Percentiles rank a stretch among this genome's conserved stretches.
These are phyloP conservation scores for Erythrophleum fordii DNA, from an alignment of 306 rosid genomes.

Conservation along the genomic window DNA sequence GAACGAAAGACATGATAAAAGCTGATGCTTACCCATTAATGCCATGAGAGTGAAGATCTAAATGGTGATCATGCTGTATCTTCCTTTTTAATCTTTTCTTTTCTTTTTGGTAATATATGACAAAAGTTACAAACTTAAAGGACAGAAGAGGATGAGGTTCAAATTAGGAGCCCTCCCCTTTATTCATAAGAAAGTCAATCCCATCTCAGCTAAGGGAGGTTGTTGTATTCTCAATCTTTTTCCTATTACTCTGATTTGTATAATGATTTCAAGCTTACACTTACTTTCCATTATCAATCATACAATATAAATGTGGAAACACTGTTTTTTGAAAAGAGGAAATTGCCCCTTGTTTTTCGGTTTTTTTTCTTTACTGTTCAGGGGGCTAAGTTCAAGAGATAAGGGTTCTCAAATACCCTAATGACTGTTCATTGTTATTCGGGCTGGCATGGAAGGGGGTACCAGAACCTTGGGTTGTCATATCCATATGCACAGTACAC, in stretches of 20 bases:
- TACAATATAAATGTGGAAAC: slow-evolving; percentile 20
- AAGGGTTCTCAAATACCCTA: slow-evolving; percentile 32
- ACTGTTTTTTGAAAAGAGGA: slow-evolving; percentile 24
- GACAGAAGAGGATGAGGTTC: slow-evolving; percentile 24
- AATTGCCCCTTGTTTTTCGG: neutral
- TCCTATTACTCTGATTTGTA: slow-evolving; percentile 1
- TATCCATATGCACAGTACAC: slow-evolving; percentile 42
- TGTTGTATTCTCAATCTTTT: slow-evolving; percentile 4
- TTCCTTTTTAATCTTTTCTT: slow-evolving; percentile 17
- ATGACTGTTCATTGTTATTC: slow-evolving; percentile 44
- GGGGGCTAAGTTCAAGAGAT: neutral
- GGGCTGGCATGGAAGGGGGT: slow-evolving; percentile 39
- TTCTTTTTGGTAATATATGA: slow-evolving; percentile 39
- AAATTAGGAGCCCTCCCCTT: slow-evolving; percentile 36
- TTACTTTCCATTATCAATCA: neutral
- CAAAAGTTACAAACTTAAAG: slow-evolving; percentile 38
- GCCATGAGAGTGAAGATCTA: slow-evolving; percentile 42
- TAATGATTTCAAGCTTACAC: slow-evolving; percentile 8
- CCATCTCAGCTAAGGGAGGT: slow-evolving; percentile 19
- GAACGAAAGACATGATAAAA: slow-evolving; percentile 51
- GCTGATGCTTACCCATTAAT: slow-evolving; percentile 49
- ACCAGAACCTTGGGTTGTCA: slow-evolving; percentile 43
- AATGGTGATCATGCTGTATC: slow-evolving; percentile 45
- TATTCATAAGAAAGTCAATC: slow-evolving; percentile 32
- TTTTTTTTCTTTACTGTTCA: neutral